These are phyloP conservation scores for Pisolithus tinctorius DNA, from an alignment of 768 basidiomycete species.

Conservation along the genomic window DNA sequence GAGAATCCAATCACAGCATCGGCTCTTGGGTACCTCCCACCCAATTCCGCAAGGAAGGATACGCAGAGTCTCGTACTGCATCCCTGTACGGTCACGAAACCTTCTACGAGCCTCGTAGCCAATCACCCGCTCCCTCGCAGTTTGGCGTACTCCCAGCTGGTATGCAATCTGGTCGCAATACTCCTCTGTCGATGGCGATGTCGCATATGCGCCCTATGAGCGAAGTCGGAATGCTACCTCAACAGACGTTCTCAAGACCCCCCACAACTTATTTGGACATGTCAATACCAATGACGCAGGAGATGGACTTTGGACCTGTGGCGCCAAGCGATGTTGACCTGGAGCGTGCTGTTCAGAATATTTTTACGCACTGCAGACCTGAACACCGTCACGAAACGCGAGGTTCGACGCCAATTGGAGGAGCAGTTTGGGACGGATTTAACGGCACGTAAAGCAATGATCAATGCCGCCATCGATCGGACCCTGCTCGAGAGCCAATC, in stretches of 20 bases:
- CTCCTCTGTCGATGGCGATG: constrained; percentile 43
- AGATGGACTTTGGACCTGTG: constrained; percentile 36
- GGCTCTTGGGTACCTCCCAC: constrained; percentile 86
- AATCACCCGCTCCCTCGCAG: constrained; percentile 74
- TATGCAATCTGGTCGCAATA: constrained; percentile 73
- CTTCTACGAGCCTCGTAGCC: constrained; percentile 67
- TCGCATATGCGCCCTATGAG: constrained; percentile 27
- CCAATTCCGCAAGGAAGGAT: constrained; percentile 65
- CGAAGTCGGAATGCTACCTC: constrained; percentile 38
- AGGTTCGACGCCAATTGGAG: constrained; percentile 79
- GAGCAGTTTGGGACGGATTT: constrained; percentile 76
- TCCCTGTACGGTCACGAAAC: constrained; percentile 88
- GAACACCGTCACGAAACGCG: constrained; percentile 88
- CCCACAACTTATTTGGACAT: constrained; percentile 74
- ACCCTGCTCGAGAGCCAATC: constrained; percentile 48
- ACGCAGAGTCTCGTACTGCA: constrained; percentile 69
- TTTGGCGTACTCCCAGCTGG: constrained; percentile 51
- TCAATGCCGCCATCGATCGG: constrained; percentile 76
- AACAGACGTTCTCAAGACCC: constrained; percentile 63
- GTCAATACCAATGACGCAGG: constrained; percentile 47
- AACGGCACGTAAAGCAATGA: constrained; percentile 58
- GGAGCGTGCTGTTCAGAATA: constrained; percentile 65
- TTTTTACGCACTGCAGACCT: constrained; percentile 78
- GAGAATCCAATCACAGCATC: constrained; percentile 92
- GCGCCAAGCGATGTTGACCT: constrained; percentile 64